Base-by-base conservation (phyloP, 495 filamentous ascomycete genomes). In the Xanthoparmelia taractica region DNA sequence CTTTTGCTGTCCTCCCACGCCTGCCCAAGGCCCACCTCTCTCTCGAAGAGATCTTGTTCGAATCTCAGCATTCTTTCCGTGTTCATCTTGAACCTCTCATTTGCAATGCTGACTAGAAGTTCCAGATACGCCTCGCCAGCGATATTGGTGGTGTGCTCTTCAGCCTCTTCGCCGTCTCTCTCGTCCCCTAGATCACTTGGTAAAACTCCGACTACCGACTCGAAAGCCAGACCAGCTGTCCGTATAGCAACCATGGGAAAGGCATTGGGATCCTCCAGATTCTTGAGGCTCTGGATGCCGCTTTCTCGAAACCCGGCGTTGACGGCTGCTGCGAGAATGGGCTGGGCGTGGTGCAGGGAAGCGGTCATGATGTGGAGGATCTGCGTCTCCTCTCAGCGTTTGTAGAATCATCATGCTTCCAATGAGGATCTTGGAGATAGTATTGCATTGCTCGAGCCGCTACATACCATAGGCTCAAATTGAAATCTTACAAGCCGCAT, bases 301-400 rank as follows among this genome's bases (percentile, higher is more conserved):
- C 87, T 92, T 76, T 97, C 93, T 52, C 93, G 85, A 70, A 96
- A 96, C 1, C 92, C 93, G 13, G 90, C 85, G 61, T 84, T 82
- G 8, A 94, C 77, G 6, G 87, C 93, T 17, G 88, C 87, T 17
- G 82, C 78, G 37, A 96, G 77, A 10, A 93, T 79, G 11, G 78
- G 70, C 48, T 94, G 86, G 4, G 93, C 91, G 66, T 89, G 82
- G 56, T 82, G 72, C 1, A 84, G 79, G 2, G 86, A 90, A 7
- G 88, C 83, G 0, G 91, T 83, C 67, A 93, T 79, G 50, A 97
- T 79, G 66, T 97, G 92, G 5, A 97, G 82, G 67, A 97, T 96
- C 92, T 96, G 66, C 12, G 54, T 40, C 20, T 57, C 11, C 23
- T 20, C 41, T 36, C 27, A 47, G 27, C 20, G 2, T 20, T 31